Evolutionary conservation across 1,284 basidiomycete species (phyloP), one percentile per base, ranked within the genome.

Genomic region (Microbotryum saponariae): DNA sequence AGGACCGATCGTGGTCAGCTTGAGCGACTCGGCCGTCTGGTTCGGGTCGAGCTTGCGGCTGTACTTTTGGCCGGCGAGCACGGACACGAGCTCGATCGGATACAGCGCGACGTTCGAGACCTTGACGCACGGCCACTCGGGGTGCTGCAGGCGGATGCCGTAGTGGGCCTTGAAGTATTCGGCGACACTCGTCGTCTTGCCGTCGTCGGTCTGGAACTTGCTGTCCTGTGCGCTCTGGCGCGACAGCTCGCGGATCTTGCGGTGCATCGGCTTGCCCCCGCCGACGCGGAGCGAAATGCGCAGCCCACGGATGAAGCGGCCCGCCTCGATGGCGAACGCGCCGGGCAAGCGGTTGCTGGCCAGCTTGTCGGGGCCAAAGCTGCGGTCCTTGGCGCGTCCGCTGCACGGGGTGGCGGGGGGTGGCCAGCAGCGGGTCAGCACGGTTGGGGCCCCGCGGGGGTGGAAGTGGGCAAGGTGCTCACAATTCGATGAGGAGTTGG

Each of bases 1-100:
- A 2, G 65, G 65, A 6, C 33, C 42, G 59, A 66, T 48, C 4
- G 65, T 66, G n/a, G 62, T 66, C 12, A 63, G 46, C 18, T 60
- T 52, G 54, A 66, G 51, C 4, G 56, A 52, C 2, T 60, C 55
- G 8, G 59, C 56, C 2, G 59, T 61, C 53, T 64, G 62, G 33
- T 48, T 33, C 27, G 56, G 59, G 44, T 61, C 56, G 27, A 58
- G 53, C 49, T 58, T 61, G 16, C 46, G 44, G 8, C 29, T 23
- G 37, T 49, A 60, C 55, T 63, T 63, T 49, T 63, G 62, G 3
- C 57, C 56, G 9, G 21, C 23, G 18, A 57, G 54, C 33, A 42
- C 14, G 7, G 12, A 25, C 14, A 58, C 62, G 23, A 65, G 23
- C 55, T 65, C 64, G 33, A 65, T 51, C 3, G 64, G 64, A 31